Conservation (phyloP, 768 basidiomycete genomes). For the Megacollybia marginata region DNA sequence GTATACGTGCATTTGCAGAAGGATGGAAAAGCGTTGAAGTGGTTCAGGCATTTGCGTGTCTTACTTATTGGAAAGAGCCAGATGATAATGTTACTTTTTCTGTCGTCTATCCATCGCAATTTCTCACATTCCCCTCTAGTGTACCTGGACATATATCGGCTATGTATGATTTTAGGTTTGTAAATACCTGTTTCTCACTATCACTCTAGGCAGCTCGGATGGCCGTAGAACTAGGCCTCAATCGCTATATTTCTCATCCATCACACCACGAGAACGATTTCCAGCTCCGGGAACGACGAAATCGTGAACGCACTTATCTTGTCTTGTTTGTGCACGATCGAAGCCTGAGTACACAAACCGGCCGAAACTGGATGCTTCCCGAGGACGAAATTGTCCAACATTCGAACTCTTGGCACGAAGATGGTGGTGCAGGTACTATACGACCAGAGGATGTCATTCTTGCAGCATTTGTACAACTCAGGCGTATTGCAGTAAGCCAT, state of each 20-base stretch:
- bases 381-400: constrained; percentile 76
- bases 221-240: constrained; percentile 79
- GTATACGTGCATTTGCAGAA: constrained; percentile 71
- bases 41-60: constrained; percentile 81
- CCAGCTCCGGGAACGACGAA: constrained; percentile 68
- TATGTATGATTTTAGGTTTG: constrained; percentile 42
- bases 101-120: constrained; percentile 9
- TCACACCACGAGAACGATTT: constrained; percentile 55
- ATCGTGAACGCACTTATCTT: constrained; percentile 80
- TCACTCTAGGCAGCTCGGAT: constrained; percentile 67
- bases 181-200: not conserved
- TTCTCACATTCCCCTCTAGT: constrained; percentile 30
- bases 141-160: constrained; percentile 85
- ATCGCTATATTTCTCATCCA: constrained; percentile 54
- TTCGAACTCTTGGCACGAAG: constrained; percentile 64
- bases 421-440: constrained; percentile 31
- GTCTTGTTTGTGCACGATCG: constrained; percentile 84
- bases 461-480: constrained; percentile 68
- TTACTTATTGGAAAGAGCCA: constrained; percentile 87
- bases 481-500: constrained; percentile 65
- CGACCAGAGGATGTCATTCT: constrained; percentile 81
- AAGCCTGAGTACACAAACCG: constrained; percentile 80
- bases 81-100: constrained; percentile 60
- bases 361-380: constrained; percentile 82
- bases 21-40: constrained; percentile 80